phyloP scores from a whole-genome alignment of 352 stramenopile genomes.

The Peronospora tabacina region DNA sequence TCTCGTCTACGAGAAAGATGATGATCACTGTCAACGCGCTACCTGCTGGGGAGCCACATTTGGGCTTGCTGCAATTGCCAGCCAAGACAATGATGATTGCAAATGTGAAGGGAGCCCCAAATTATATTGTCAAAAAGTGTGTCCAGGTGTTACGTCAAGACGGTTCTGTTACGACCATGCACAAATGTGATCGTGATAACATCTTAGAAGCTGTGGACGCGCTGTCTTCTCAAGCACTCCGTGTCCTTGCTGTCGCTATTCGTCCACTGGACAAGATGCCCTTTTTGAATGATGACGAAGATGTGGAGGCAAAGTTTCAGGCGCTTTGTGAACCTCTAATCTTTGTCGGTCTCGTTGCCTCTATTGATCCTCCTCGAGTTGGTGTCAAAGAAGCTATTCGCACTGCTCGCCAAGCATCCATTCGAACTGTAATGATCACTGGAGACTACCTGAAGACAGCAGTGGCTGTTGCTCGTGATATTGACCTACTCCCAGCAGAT shows the following conservation, averaged over 20 bases:
- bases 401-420: conserved; percentile 40
- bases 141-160: conserved; percentile 40
- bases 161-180: conserved; percentile 35
- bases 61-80: conserved; percentile 40
- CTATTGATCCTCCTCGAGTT: conserved; percentile 68
- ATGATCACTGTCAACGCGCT: conserved; percentile 83
- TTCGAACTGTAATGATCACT: conserved; percentile 88
- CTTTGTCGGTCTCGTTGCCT: conserved; percentile 90
- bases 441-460: conserved; percentile 93
- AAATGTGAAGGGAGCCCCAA: conserved; percentile 62
- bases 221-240: conserved; percentile 58
- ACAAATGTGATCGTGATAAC: conserved; percentile 25
- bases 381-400: conserved; percentile 57
- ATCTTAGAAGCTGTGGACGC: conserved; percentile 50
- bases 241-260: conserved; percentile 88
- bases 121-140: conserved; percentile 58
- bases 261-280: conserved; percentile 42
- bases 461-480: conserved; percentile 86
- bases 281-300: conserved; percentile 41
- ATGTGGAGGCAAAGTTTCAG: conserved; percentile 51
- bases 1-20: conserved; percentile 91
- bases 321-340: conserved; percentile 65
- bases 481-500: conserved; percentile 72
- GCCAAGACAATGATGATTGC: conserved; percentile 36
- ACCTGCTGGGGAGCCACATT: conserved; percentile 18